Base-by-base conservation (phyloP, 2,329 filamentous ascomycete genomes). In the Thelonectria olida region DNA sequence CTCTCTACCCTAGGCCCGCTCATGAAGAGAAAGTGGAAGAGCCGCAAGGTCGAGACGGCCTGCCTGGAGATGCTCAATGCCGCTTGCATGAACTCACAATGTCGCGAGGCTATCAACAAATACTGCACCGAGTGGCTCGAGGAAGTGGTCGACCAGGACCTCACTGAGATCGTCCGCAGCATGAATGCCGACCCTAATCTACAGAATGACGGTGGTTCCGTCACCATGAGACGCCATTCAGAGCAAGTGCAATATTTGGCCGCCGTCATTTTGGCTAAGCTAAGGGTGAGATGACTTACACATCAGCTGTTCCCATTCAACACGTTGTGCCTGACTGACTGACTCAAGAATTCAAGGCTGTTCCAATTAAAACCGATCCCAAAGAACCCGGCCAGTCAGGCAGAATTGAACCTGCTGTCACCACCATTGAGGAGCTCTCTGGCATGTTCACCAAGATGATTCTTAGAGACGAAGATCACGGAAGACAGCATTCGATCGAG, bases 21-120 rank as follows among this genome's bases (percentile, higher is more conserved):
- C 54, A 91, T 97, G 77, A 85, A 90, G 66, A 87, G 89, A 68
- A 93, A 90, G 74, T 92, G 90, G 82, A 96, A 95, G 81, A 95
- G 91, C 74, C 86, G 87, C 67, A 92, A 92, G 70, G 90, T 98
- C 20, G 93, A 97, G 77, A 90, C 92, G 60, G 92, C 93, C 3
- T 91, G 93, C 48, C 79, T 99, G 67, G 92, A 97, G 72, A 88
- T 99, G 79, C 84, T 99, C 59, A 97, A 94, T 77, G 93, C 92
- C 12, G 94, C 95, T 7, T 97, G 93, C 77, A 92, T 97, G 77
- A 92, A 96, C 73, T 85, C 88, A 47, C 81, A 87, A 7, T 98
- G 94, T 72, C 88, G 96, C 20, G 91, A 94, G 67, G 91, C 91
- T 8, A 91, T 98, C 62, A 86, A 88, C 67, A 93, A 93, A 75